phyloP scores from a whole-genome alignment of 768 basidiomycete species.

The Tulasnella sp. region DNA sequence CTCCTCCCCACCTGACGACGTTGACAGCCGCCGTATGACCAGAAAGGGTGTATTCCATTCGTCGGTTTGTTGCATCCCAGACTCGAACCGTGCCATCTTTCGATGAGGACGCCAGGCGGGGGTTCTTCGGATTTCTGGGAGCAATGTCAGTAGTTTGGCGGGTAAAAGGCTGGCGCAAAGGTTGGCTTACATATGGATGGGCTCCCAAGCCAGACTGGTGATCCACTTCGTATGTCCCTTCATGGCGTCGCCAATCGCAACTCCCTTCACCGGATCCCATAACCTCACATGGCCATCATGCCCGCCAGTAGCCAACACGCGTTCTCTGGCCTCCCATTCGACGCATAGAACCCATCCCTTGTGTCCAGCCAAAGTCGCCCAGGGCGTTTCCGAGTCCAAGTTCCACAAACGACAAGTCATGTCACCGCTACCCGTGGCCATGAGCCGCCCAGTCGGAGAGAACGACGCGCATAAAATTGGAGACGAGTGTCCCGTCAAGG shows the following conservation, averaged over 20 bases:
- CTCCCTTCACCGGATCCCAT: conserved; percentile 93
- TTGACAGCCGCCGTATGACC: conserved; percentile 95
- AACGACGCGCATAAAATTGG: conserved; percentile 95
- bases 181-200: conserved; percentile 74
- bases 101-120: conserved; percentile 89
- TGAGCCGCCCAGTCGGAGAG: conserved; percentile 84
- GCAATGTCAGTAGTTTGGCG: neutral
- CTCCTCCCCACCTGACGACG: conserved; percentile 93
- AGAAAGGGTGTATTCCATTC: conserved; percentile 77
- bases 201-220: conserved; percentile 92
- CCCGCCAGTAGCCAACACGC: conserved; percentile 87
- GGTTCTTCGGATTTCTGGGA: conserved; percentile 67
- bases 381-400: conserved; percentile 86
- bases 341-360: conserved; percentile 95
- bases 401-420: conserved; percentile 93
- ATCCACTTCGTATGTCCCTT: conserved; percentile 97
- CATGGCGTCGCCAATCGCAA: conserved; percentile 80
- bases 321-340: conserved; percentile 94
- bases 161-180: neutral
- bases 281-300: conserved; percentile 89
- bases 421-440: conserved; percentile 95
- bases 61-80: conserved; percentile 74
- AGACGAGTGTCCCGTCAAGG: conserved; percentile 85
- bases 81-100: conserved; percentile 96
- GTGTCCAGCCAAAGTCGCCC: conserved; percentile 81